A percentile compares a stretch with the other conserved stretches of the same genome.
These are phyloP conservation scores for Xerophyta viscosa DNA, from an alignment of 106 monocot genomes.

Conservation along the genomic window DNA sequence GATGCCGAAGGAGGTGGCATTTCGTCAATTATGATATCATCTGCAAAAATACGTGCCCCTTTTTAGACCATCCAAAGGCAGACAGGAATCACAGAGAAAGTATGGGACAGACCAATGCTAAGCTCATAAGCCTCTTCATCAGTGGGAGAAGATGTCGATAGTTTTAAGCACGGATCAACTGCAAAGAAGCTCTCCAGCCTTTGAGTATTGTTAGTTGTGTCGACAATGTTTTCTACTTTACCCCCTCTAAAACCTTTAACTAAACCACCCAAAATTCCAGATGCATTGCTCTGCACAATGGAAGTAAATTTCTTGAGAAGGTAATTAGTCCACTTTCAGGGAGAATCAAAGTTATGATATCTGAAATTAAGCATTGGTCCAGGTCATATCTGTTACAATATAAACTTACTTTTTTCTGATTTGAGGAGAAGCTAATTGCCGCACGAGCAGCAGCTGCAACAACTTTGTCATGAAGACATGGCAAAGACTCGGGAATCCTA, in stretches of 20 bases:
- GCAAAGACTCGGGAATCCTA: conserved; percentile 85
- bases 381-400: not conserved
- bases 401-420: conserved; percentile 69
- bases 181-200: conserved; percentile 65
- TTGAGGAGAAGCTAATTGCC: conserved; percentile 32
- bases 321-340: not conserved
- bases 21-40: conserved; percentile 93
- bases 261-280: conserved; percentile 59
- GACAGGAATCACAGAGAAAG: conserved; percentile 17
- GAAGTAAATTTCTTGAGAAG: conserved; percentile 2
- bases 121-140: conserved; percentile 36
- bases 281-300: conserved; percentile 27
- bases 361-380: no score
- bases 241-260: conserved; percentile 75
- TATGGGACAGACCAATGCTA: conserved; percentile 44
- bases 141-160: not conserved
- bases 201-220: conserved; percentile 7
- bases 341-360: no score
- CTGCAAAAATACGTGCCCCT: conserved; percentile 30
- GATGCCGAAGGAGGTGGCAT: conserved; percentile 22
- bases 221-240: conserved; percentile 26
- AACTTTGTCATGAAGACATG: conserved; percentile 92
- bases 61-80: not conserved
- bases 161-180: conserved; percentile 36
- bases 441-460: conserved; percentile 86